Conservation (phyloP, 2,329 filamentous ascomycete species). For the Dothideomycetes sp. region DNA sequence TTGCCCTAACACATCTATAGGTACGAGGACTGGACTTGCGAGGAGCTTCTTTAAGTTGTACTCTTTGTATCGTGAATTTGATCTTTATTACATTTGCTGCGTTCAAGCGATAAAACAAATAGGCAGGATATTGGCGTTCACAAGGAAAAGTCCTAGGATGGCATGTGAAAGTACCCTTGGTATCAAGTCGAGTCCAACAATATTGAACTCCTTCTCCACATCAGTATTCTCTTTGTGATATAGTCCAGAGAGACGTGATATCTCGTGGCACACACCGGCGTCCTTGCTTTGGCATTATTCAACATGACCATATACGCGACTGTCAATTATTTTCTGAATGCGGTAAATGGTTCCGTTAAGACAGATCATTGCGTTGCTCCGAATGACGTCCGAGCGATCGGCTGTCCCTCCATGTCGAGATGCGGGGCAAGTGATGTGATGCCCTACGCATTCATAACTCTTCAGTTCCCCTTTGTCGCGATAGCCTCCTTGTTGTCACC, state of each 20-base stretch:
- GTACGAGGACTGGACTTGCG: constrained; percentile 99
- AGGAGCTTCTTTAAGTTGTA: constrained; percentile 62
- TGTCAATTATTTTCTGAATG: no score
- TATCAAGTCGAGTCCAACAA: not conserved
- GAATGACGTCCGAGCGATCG: not conserved
- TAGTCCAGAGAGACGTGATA: no score
- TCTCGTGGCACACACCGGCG: no score
- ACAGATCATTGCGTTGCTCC: no score
- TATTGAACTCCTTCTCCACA: no score
- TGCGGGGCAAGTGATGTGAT: not conserved
- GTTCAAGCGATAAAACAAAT: not conserved
- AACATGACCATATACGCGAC: no score
- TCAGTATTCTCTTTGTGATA: no score
- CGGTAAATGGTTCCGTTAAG: no score
- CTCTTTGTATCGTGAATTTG: not conserved
- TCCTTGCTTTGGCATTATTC: no score
- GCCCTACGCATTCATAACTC: not conserved
- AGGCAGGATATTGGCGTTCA: not conserved
- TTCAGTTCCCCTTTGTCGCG: not conserved
- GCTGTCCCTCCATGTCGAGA: not conserved
- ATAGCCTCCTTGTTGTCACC: not conserved
- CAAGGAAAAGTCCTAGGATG: not conserved
- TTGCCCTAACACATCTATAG: constrained; percentile 30
- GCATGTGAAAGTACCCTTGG: not conserved
- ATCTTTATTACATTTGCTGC: not conserved